These are phyloP conservation scores for Echium plantagineum DNA, from an alignment of 257 asterid genomes.

Conservation along the genomic window DNA sequence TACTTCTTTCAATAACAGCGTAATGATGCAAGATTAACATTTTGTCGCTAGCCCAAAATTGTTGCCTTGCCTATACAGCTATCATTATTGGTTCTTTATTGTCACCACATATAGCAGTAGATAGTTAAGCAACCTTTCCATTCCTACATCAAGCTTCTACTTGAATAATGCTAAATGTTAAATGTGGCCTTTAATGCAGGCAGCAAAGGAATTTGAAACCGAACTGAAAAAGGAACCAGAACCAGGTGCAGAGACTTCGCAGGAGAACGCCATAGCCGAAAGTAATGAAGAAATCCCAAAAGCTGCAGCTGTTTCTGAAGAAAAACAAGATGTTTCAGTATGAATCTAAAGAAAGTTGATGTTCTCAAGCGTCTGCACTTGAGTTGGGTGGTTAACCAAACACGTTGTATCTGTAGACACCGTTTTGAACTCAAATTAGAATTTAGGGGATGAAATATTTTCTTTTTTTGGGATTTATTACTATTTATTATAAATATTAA, in stretches of 20 bases:
- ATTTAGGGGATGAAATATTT: background rate
- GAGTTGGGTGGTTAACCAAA: background rate
- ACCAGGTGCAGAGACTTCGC: constrained; percentile 22
- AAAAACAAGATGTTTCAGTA: constrained; percentile 30
- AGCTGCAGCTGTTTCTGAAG: constrained; percentile 24
- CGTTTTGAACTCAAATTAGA: background rate
- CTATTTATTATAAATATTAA: too few relatives aligned
- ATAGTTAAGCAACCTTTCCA: too few relatives aligned
- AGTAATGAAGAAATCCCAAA: constrained; percentile 35
- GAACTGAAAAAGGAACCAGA: constrained; percentile 63
- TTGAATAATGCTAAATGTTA: background rate
- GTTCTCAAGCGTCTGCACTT: background rate
- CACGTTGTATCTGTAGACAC: background rate
- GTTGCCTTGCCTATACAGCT: too few relatives aligned
- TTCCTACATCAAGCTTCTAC: background rate
- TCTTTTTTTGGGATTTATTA: background rate
- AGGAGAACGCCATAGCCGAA: constrained; percentile 18
- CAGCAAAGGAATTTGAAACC: constrained; percentile 84
- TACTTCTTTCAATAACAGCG: too few relatives aligned
- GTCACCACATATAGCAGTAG: too few relatives aligned
- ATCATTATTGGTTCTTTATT: too few relatives aligned
- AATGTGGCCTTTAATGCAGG: constrained; percentile 29
- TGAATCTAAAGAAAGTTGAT: constrained; percentile 42
- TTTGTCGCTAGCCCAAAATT: too few relatives aligned
- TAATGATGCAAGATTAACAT: too few relatives aligned